Base-by-base conservation (phyloP, 768 basidiomycete genomes). In the Leccinellum luteum region DNA sequence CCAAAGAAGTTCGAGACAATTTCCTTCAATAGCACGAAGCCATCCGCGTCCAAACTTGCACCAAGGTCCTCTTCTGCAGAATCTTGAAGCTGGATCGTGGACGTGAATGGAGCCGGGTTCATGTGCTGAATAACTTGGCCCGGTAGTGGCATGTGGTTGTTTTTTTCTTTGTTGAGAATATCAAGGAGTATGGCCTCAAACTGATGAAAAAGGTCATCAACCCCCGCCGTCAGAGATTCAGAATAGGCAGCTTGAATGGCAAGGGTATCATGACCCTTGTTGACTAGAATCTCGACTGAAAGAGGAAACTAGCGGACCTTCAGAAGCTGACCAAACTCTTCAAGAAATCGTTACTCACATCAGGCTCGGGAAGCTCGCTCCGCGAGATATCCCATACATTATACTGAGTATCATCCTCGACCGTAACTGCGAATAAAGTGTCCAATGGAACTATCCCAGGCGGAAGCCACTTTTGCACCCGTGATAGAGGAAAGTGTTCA, bases 331-430 rank as follows among this genome's bases (percentile, higher is more conserved):
- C 32, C 17, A 35, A 60, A 21, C 9, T 15, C 38, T 23, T 6
- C 6, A 27, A 51, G 19, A 25, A 38, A 23, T 10, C 28, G 27
- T 25, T 28, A 53, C 73, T 58, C 53, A 73, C 73, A 32, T 73
- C 73, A 28, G 72, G 68, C 52, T 69, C 70, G 6, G 70, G 64
- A 23, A 71, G 58, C 51, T 71, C 70, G 35, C 71, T 74, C 30
- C 62, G 62, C 19, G 66, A 27, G 17, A 74, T 48, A 9, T 64
- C 57, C 68, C 70, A 73, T 14, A 61, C 23, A 3, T 57, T 48
- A 56, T 59, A 64, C 14, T 30, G 48, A n/a, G 47, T 60, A 10
- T 60, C 55, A 27, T 74, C 67, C 54, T 67, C 63, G 45, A 62
- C n/a, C 6, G 56, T 68, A 31, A 73, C 64, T 1, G 69, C 73